Conservation (phyloP, 2,329 filamentous ascomycete species). For the Aspergillus udagawae region DNA sequence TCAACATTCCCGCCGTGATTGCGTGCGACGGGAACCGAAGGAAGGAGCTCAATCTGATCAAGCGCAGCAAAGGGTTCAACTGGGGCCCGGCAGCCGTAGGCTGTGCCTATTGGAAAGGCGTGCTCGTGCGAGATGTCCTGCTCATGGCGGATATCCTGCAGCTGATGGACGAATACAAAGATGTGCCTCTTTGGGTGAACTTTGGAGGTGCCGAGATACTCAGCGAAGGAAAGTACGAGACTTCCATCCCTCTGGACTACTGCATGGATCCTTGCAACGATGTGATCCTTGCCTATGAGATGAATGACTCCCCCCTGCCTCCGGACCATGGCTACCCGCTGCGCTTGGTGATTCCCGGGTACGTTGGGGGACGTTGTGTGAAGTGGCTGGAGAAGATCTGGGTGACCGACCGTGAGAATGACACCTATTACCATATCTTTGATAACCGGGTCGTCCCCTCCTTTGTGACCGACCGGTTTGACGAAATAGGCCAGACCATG, state of each 20-base stretch:
- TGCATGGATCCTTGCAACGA: slow-evolving; percentile 47
- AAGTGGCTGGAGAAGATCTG: slow-evolving; percentile 43
- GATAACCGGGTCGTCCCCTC: slow-evolving; percentile 48
- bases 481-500: slow-evolving; percentile 45
- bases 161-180: slow-evolving; percentile 7
- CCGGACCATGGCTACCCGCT: slow-evolving; percentile 44
- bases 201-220: slow-evolving; percentile 49
- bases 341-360: slow-evolving; percentile 41
- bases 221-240: slow-evolving; percentile 47
- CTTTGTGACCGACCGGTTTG: slow-evolving; percentile 48
- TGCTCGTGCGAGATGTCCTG: slow-evolving; percentile 45
- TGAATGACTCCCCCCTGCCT: slow-evolving; percentile 39
- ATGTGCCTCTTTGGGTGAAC: slow-evolving; percentile 42
- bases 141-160: slow-evolving; percentile 36
- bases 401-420: slow-evolving; percentile 40
- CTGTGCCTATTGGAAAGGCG: slow-evolving; percentile 51
- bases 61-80: slow-evolving; percentile 46
- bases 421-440: slow-evolving; percentile 46
- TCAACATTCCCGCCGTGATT: slow-evolving; percentile 48
- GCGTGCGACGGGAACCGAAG: slow-evolving; percentile 50
- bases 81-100: slow-evolving; percentile 46
- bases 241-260: slow-evolving; percentile 47
- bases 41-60: slow-evolving; percentile 52
- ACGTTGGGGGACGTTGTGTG: slow-evolving; percentile 38
- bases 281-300: slow-evolving; percentile 44